Base-by-base conservation (phyloP, 2,329 filamentous ascomycete genomes). In the Sphaerulina vaccinii region DNA sequence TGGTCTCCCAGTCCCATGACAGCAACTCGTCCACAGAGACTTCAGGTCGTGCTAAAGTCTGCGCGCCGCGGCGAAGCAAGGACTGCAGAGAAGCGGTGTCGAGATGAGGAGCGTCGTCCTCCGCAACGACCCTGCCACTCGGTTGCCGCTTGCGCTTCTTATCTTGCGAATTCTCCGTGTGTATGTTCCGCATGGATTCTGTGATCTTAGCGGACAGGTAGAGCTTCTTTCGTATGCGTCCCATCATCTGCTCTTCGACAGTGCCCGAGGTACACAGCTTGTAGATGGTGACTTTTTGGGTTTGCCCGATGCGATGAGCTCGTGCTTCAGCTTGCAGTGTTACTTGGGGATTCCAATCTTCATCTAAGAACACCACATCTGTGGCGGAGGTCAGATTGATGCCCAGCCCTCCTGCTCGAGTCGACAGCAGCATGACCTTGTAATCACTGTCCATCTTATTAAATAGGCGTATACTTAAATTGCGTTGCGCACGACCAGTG, bases 161-260 rank as follows among this genome's bases (percentile, higher is more conserved):
- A n/a, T 45, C 43, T 3, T 65, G 64, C 2, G 61, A 62, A 0
- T 48, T 58, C 1, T 63, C 64, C 1, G 70, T 68, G 57, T 81
- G 77, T 5, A 80, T 73, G 56, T 76, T 79, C 36, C 75, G 72
- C 77, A 83, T 81, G 1, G 75, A 75, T 54, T 83, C 80, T 0
- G 79, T 83, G 15, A 84, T 79, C 59, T 82, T 84, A 0, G 78
- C 73, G 0, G 80, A 82, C 0, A 84, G 69, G 54, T 84, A 84
- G 0, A 83, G 69, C 66, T 84, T 85, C 71, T 84, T 84, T 5
- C 75, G 71, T n/a, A 82, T 77, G 1, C 79, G 70, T 0, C 77
- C 73, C 63, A 79, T 73, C 77, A 82, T 82, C 51, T 82, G 80
- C 54, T 80, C 77, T 54, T 82, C 79, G 0, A 82, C 77, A 0